phyloP scores from a whole-genome alignment of 805 yeast species.

The Lipomyces yamadae region DNA sequence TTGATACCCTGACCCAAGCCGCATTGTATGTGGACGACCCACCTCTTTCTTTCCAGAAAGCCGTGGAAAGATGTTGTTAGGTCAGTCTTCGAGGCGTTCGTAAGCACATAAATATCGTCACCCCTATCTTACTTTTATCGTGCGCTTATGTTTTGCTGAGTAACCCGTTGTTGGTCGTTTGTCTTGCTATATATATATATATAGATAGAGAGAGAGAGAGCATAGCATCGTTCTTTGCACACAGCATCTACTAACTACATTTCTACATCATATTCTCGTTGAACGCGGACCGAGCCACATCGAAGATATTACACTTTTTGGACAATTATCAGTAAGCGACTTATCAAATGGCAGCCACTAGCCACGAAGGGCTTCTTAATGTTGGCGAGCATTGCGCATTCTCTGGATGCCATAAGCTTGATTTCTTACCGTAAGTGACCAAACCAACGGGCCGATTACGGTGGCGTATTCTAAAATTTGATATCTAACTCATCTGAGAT shows the following conservation, averaged over 20 bases:
- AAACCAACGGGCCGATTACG: neutral
- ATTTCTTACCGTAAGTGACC: conserved; percentile 55
- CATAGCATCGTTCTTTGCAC: no score
- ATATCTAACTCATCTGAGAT: neutral
- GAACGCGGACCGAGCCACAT: neutral
- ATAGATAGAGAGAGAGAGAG: no score
- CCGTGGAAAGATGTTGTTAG: no score
- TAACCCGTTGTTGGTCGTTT: neutral
- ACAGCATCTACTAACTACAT: neutral
- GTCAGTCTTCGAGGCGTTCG: no score
- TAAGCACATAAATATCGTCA: no score
- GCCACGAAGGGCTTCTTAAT: conserved; percentile 50
- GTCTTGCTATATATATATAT: neutral
- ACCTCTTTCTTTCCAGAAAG: no score
- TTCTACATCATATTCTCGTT: neutral
- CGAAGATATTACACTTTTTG: neutral
- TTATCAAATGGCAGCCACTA: conserved; percentile 26
- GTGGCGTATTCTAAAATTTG: neutral
- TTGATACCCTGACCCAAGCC: no score
- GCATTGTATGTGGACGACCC: no score
- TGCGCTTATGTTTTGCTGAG: no score
- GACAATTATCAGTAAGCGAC: neutral
- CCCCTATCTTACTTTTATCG: no score
- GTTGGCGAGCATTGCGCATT: conserved; percentile 61
- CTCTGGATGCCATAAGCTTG: conserved; percentile 54